Percentiles rank a stretch among this genome's conserved stretches.
These are phyloP conservation scores for Vaccinium darrowii DNA, from an alignment of 148 eudicot genomes.

Conservation along the genomic window DNA sequence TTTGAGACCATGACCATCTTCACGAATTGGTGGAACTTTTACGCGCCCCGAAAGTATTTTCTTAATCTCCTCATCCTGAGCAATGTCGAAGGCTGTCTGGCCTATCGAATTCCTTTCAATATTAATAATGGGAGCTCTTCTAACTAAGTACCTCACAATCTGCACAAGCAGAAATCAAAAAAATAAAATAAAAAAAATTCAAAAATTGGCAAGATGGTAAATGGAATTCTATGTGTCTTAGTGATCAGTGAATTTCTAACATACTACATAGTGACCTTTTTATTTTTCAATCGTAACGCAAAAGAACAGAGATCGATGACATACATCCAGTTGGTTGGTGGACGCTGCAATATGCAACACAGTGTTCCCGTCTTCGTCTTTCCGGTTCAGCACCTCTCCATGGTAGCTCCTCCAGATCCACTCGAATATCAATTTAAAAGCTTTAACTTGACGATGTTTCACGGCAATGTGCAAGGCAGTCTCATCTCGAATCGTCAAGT, in stretches of 20 bases:
- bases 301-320: background rate
- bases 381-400: background rate
- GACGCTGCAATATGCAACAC: conserved; percentile 1
- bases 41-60: background rate
- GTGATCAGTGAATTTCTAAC: background rate
- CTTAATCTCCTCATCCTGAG: background rate
- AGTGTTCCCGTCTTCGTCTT: background rate
- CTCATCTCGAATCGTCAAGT: too few species aligned
- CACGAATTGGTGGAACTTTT: too few species aligned
- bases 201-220: background rate
- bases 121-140: background rate
- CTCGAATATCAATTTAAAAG: background rate
- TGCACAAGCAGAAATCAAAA: background rate
- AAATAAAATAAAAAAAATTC: background rate
- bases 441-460: background rate
- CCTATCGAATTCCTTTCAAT: background rate
- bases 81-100: background rate
- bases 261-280: too few species aligned
- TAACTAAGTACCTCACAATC: background rate
- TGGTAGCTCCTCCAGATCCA: background rate
- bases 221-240: too few species aligned
- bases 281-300: background rate
- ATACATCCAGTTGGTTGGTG: background rate
- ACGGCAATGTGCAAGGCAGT: too few species aligned
- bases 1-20: rapidly evolving